phyloP scores from a whole-genome alignment of 768 basidiomycete species.

The Rhodosporidiobolus sp. region DNA sequence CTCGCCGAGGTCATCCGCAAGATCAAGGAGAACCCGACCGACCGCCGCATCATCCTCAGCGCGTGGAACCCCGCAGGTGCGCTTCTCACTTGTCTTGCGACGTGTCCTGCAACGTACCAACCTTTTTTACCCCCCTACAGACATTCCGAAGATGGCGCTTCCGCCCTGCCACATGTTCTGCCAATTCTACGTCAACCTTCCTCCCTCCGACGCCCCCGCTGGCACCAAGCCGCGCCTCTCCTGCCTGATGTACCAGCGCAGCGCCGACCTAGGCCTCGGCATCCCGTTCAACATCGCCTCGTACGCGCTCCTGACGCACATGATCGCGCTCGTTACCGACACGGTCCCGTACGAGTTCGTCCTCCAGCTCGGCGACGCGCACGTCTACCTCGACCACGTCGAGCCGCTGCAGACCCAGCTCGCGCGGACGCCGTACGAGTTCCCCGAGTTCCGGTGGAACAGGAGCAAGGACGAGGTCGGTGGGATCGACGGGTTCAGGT shows the following conservation, averaged over 20 bases:
- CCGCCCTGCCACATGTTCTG: conserved; percentile 99
- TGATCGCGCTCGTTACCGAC: conserved; percentile 88
- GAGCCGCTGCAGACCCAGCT: conserved; percentile 81
- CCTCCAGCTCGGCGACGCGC: conserved; percentile 95
- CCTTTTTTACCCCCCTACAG: conserved; percentile 53
- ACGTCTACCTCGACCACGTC: conserved; percentile 90
- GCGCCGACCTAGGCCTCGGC: conserved; percentile 92
- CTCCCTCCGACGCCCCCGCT: conserved; percentile 54
- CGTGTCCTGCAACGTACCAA: not conserved
- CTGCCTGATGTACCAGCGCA: conserved; percentile 96
- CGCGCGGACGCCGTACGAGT: conserved; percentile 68
- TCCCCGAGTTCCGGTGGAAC: conserved; percentile 75
- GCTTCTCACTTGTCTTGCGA: conserved; percentile 39
- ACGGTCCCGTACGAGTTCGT: conserved; percentile 84
- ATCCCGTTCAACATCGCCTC: conserved; percentile 99
- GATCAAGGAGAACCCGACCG: conserved; percentile 88
- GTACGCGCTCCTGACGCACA: conserved; percentile 92
- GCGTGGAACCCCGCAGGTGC: conserved; percentile 98
- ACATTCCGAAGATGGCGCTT: conserved; percentile 89
- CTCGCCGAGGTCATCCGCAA: conserved; percentile 81
- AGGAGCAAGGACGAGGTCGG: conserved; percentile 57
- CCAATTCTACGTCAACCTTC: conserved; percentile 96
- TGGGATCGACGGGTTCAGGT: conserved; percentile 68
- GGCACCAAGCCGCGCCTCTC: conserved; percentile 66
- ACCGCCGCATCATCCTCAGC: conserved; percentile 86